Percentiles rank a stretch among this genome's conserved stretches.
These are phyloP conservation scores for Seiridium unicorne DNA, from an alignment of 2,329 filamentous ascomycete species.

Conservation along the genomic window DNA sequence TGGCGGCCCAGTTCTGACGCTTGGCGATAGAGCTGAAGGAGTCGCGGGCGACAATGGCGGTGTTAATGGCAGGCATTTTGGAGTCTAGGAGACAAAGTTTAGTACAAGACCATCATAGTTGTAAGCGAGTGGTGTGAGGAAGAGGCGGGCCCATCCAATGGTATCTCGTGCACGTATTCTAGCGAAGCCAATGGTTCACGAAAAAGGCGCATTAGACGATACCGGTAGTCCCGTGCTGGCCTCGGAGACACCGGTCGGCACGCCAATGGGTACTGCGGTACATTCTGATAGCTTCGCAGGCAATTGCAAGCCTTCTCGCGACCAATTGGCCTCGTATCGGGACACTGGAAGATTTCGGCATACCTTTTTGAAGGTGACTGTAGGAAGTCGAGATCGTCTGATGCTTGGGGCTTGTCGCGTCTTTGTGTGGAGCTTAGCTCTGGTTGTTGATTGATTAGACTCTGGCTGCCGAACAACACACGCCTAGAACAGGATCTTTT, in stretches of 20 bases:
- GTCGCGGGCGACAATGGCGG: slow-evolving; percentile 30
- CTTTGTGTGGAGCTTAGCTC: slow-evolving; percentile 14
- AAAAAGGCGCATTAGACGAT: slow-evolving; percentile 17
- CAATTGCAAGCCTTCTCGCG: neutral
- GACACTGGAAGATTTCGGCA: neutral
- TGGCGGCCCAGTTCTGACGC: slow-evolving; percentile 29
- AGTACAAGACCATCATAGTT: slow-evolving; percentile 9
- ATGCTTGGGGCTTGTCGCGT: slow-evolving; percentile 8
- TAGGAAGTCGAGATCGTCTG: neutral
- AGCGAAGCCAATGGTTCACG: neutral
- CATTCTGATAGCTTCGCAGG: neutral
- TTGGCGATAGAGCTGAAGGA: slow-evolving; percentile 24
- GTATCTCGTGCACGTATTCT: neutral
- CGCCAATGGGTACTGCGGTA: neutral
- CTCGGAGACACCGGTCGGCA: slow-evolving; percentile 8
- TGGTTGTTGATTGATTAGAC: slow-evolving; percentile 15
- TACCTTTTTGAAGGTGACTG: slow-evolving; percentile 3
- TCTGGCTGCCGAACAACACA: slow-evolving; percentile 30
- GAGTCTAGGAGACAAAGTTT: slow-evolving; percentile 12
- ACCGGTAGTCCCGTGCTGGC: slow-evolving; percentile 7
- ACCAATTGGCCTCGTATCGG: neutral
- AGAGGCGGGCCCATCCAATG: slow-evolving; percentile 10
- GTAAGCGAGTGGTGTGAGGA: neutral
- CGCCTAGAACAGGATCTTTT: slow-evolving; percentile 27
- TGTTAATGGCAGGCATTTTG: slow-evolving; percentile 32